phyloP scores from a whole-genome alignment of 2,329 filamentous ascomycete genomes.

The Colletotrichum tropicale region DNA sequence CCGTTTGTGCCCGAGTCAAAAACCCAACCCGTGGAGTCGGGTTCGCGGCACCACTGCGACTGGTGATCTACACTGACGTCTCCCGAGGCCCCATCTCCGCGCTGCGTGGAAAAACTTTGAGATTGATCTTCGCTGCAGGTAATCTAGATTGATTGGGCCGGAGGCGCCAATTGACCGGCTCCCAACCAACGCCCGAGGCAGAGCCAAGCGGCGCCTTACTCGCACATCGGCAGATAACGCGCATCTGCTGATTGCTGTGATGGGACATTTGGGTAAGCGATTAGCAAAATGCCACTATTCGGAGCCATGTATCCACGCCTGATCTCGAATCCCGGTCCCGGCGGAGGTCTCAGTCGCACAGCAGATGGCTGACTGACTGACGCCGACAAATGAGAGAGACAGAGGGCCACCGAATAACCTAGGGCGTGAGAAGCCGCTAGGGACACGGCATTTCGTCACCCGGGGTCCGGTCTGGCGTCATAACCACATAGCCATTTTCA shows the following conservation, averaged over 20 bases:
- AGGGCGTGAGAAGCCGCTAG: not conserved
- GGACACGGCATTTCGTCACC: constrained; percentile 15
- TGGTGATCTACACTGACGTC: not conserved
- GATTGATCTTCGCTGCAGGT: constrained; percentile 3
- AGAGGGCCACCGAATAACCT: constrained; percentile 3
- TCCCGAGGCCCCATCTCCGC: not conserved
- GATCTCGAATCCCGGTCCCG: not conserved
- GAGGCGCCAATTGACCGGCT: not conserved
- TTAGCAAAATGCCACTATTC: constrained; percentile 6
- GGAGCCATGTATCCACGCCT: not conserved
- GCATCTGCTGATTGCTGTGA: not conserved
- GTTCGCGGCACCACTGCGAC: not conserved
- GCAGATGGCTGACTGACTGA: not conserved
- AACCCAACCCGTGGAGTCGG: not conserved
- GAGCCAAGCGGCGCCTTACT: not conserved
- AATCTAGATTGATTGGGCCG: not conserved
- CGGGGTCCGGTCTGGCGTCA: constrained; percentile 14
- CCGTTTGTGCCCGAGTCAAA: not conserved
- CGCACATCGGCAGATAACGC: not conserved
- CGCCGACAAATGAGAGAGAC: not conserved
- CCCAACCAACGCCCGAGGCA: not conserved
- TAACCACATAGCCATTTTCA: not conserved
- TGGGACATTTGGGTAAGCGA: not conserved
- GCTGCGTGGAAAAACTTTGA: not conserved
- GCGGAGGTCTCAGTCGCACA: not conserved